A percentile compares a stretch with the other conserved stretches of the same genome.
Evolutionary conservation across 495 filamentous ascomycete genomes (phyloP).

Genomic region (Sabuloglossum arenarium): DNA sequence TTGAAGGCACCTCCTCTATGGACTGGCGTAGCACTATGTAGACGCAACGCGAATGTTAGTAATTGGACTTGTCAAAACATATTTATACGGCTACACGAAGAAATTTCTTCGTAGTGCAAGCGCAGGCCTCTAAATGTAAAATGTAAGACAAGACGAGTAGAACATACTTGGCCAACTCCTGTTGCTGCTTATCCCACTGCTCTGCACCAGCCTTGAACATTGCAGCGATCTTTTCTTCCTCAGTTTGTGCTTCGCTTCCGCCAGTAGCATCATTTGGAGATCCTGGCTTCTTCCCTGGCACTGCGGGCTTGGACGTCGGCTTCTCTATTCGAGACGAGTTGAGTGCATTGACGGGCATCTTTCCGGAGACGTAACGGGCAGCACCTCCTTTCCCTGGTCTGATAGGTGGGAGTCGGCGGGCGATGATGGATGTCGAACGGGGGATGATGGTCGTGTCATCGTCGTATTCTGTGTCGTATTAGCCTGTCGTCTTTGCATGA

Average conservation of each 20-base stretch:
- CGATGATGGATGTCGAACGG: conserved; percentile 81
- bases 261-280: conserved; percentile 34
- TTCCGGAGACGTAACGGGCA: conserved; percentile 88
- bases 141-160: neutral
- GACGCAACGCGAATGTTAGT: conserved; percentile 11
- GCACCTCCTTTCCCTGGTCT: conserved; percentile 69
- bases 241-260: conserved; percentile 53
- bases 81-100: neutral
- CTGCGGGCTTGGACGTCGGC: conserved; percentile 24
- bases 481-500: neutral
- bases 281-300: conserved; percentile 17
- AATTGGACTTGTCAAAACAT: conserved; percentile 2
- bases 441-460: conserved; percentile 94
- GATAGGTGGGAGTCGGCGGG: conserved; percentile 62
- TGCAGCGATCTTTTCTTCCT: conserved; percentile 77
- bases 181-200: conserved; percentile 72
- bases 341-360: conserved; percentile 82
- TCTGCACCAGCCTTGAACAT: conserved; percentile 71
- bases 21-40: conserved; percentile 40
- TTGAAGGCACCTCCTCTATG: conserved; percentile 31
- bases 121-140: neutral
- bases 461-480: conserved; percentile 49
- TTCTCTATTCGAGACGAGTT: conserved; percentile 56
- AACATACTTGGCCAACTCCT: conserved; percentile 81
- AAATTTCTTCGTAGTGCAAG: neutral